Conservation (phyloP, 1,284 basidiomycete genomes). For the Naganishia cerealis region DNA sequence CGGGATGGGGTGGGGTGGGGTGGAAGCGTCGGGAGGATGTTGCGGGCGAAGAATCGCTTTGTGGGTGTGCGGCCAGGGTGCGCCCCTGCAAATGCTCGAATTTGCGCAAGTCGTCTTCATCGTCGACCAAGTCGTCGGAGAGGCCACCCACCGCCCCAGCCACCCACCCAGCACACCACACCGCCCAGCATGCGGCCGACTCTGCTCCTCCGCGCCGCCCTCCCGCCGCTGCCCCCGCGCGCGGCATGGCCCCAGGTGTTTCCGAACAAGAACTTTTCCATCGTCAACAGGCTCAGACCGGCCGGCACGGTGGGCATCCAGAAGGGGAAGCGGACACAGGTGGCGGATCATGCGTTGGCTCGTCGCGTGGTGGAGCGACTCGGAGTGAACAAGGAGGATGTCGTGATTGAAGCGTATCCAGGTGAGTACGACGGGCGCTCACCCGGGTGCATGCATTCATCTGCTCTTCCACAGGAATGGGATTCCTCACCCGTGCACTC, state of each 20-base stretch:
- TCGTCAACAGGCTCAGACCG: constrained; percentile 27
- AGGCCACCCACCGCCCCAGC: no score
- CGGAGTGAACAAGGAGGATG: constrained; percentile 1
- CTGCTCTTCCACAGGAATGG: neutral
- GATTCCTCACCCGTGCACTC: constrained; percentile 27
- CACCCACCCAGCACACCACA: neutral
- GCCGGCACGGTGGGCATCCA: constrained; percentile 1
- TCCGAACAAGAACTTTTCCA: constrained; percentile 23
- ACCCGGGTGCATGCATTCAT: no score
- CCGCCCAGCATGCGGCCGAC: neutral
- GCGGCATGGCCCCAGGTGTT: constrained; percentile 13
- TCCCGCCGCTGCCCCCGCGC: constrained; percentile 26
- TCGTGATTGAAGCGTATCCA: constrained; percentile 33
- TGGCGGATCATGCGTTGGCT: constrained; percentile 20
- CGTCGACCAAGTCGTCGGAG: no score
- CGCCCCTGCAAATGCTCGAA: neutral
- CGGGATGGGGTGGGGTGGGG: neutral
- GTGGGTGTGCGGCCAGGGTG: no score
- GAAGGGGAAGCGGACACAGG: constrained; percentile 26
- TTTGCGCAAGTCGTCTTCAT: no score
- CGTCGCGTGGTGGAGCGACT: constrained; percentile 9
- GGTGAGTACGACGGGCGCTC: neutral
- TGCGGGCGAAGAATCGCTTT: no score
- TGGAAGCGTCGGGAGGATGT: neutral
- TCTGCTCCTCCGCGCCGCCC: neutral